Conservation (phyloP, 768 basidiomycete genomes). For the Megacollybia marginata region DNA sequence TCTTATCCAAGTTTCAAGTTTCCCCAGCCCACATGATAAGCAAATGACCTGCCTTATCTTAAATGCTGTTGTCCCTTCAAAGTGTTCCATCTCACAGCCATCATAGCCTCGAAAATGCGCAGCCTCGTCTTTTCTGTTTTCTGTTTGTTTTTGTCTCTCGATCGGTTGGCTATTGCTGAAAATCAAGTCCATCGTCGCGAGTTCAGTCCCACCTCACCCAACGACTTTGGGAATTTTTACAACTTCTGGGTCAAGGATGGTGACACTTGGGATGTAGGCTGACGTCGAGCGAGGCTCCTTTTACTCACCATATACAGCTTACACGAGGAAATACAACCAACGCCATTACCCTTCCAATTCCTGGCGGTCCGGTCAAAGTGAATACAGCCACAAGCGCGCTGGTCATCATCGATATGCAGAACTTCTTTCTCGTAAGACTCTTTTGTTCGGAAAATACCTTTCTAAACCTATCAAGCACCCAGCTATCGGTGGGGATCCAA, state of each 20-base stretch:
- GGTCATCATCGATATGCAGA: slow-evolving; percentile 29
- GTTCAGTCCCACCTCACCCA: not conserved
- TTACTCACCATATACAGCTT: slow-evolving; percentile 10
- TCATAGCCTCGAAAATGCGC: too few species aligned
- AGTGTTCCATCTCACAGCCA: too few species aligned
- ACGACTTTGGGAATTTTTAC: slow-evolving; percentile 20
- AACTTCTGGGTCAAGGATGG: slow-evolving; percentile 22
- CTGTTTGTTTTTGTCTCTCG: too few species aligned
- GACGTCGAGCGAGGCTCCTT: not conserved
- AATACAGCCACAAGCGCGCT: slow-evolving; percentile 23
- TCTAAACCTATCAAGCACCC: slow-evolving; percentile 11
- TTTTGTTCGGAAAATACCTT: not conserved
- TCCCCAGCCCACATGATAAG: too few species aligned
- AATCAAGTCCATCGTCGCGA: too few species aligned
- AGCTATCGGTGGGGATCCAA: slow-evolving; percentile 21
- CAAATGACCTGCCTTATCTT: too few species aligned
- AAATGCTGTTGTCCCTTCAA: too few species aligned
- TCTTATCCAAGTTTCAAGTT: too few species aligned
- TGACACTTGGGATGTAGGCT: slow-evolving; percentile 20
- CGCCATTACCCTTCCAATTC: slow-evolving; percentile 19
- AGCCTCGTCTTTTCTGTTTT: too few species aligned
- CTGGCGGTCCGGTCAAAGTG: slow-evolving; percentile 18
- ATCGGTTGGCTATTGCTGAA: too few species aligned
- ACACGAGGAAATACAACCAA: slow-evolving; percentile 18
- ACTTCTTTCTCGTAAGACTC: slow-evolving; percentile 15